phyloP scores from a whole-genome alignment of 73 alveolate genomes.

The Paramecium biaurelia region DNA sequence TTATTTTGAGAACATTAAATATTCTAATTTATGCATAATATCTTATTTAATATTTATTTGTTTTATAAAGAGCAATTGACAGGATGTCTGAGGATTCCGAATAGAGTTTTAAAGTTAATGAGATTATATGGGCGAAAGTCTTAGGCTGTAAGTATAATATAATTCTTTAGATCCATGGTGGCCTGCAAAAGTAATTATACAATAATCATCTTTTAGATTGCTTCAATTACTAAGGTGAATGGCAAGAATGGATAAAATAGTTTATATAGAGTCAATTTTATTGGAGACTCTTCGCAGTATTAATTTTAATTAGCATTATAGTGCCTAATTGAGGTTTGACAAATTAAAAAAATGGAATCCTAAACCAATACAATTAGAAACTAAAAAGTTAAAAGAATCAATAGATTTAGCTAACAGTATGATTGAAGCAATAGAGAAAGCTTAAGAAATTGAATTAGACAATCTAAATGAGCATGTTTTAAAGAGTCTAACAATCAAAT shows the following conservation, averaged over 20 bases:
- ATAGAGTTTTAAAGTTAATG: conserved; percentile 1
- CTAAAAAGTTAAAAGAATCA: conserved; percentile 29
- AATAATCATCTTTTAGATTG: conserved; percentile 13
- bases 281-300: conserved; percentile 42
- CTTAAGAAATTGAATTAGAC: background rate
- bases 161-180: conserved; percentile 51
- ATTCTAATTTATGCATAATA: background rate
- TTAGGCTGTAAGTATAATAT: conserved; percentile 19
- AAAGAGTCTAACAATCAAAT: background rate
- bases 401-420: background rate
- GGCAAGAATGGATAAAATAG: background rate
- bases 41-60: background rate
- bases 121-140: conserved; percentile 54
- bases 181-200: conserved; percentile 48
- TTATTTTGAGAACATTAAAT: background rate
- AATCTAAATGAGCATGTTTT: background rate
- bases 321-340: background rate
- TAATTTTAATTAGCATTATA: background rate
- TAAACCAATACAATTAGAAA: conserved; percentile 2
- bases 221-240: background rate
- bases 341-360: conserved; percentile 23
- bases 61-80: background rate
- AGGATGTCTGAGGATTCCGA: background rate
- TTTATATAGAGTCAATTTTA: background rate
- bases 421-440: background rate